A percentile compares a stretch with the other conserved stretches of the same genome.
Evolutionary conservation across 2,329 filamentous ascomycete genomes (phyloP).

Genomic region (Colletotrichum gloeosporioides): DNA sequence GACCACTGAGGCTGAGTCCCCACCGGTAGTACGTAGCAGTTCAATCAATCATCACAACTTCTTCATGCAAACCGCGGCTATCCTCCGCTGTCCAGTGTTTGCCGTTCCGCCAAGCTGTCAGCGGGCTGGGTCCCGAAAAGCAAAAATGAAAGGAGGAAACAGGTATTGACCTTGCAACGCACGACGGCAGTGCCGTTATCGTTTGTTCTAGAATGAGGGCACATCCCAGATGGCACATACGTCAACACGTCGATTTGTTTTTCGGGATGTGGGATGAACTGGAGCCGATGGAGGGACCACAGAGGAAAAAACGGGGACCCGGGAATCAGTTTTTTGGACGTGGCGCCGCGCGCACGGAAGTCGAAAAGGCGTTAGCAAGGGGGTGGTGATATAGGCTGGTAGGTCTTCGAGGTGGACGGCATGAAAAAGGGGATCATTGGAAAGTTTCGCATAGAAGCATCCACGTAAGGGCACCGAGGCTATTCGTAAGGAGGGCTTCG

Average conservation of each 20-base stretch:
- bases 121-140: neutral
- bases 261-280: conserved; percentile 10
- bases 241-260: neutral
- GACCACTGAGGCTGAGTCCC: neutral
- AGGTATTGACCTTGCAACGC: neutral
- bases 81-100: neutral
- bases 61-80: neutral
- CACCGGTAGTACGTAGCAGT: neutral
- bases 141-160: neutral
- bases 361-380: neutral
- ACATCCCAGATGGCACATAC: neutral
- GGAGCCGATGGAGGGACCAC: neutral
- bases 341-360: neutral
- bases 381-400: neutral
- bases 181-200: neutral
- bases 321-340: neutral
- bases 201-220: neutral
- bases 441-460: neutral
- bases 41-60: neutral
- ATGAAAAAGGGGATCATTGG: neutral
- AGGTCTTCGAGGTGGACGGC: neutral
- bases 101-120: neutral
- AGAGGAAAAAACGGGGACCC: neutral
- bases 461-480: neutral
- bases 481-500: neutral